Evolutionary conservation across 2,329 filamentous ascomycete species (phyloP).

Genomic region (Aspergillus clavatus): DNA sequence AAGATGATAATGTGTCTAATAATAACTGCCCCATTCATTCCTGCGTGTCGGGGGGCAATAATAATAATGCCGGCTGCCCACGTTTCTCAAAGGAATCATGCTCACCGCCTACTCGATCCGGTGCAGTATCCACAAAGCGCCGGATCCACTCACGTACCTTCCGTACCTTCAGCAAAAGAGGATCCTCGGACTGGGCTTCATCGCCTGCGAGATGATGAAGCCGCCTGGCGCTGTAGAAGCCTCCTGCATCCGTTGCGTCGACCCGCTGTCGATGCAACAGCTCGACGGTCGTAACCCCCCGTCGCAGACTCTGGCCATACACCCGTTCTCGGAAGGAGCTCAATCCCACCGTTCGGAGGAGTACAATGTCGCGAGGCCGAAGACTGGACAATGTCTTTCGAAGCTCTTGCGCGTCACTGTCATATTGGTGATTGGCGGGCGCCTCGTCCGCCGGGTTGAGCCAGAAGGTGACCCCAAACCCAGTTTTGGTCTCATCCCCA

Average conservation of each 20-base stretch:
- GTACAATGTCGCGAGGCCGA: slow-evolving; percentile 68
- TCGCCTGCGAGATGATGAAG: slow-evolving; percentile 29
- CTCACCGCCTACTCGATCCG: slow-evolving; percentile 29
- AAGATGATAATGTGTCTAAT: no score
- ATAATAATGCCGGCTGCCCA: no score
- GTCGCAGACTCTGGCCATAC: slow-evolving; percentile 75
- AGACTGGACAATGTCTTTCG: slow-evolving; percentile 45
- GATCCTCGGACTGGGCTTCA: slow-evolving; percentile 30
- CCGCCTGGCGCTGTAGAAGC: slow-evolving; percentile 53
- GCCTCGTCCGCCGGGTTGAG: slow-evolving; percentile 43
- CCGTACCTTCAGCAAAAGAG: slow-evolving; percentile 59
- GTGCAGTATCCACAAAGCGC: slow-evolving; percentile 56
- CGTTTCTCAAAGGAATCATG: slow-evolving; percentile 3
- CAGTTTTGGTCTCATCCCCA: slow-evolving; percentile 77
- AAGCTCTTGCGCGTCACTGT: slow-evolving; percentile 28
- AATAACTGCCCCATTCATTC: slow-evolving; percentile 7
- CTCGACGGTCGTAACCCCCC: slow-evolving; percentile 63
- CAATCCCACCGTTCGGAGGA: slow-evolving; percentile 75
- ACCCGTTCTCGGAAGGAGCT: slow-evolving; percentile 70
- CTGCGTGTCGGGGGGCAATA: slow-evolving; percentile 40
- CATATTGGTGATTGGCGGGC: slow-evolving; percentile 1
- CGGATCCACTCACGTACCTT: slow-evolving; percentile 71
- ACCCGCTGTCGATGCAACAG: slow-evolving; percentile 58
- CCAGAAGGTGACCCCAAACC: slow-evolving; percentile 84
- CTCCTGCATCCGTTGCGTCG: slow-evolving; percentile 50